Base-by-base conservation (phyloP, 1,284 basidiomycete species). In the Ganoderma sinense region DNA sequence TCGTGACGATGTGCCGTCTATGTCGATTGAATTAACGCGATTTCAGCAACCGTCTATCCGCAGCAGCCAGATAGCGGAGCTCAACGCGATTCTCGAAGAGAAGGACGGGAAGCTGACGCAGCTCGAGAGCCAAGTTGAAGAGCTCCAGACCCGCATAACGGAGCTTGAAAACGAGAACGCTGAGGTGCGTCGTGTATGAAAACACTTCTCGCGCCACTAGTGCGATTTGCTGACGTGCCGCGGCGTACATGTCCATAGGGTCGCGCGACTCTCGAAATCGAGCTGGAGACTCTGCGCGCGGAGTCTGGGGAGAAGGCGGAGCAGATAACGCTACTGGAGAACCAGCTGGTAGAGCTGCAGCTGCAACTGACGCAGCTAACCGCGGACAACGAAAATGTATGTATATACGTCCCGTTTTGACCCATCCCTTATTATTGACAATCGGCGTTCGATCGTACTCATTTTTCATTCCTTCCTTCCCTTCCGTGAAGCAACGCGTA, bases 41-140 rank as follows among this genome's bases (percentile, higher is more conserved):
- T 23, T 39, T 33, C 56, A 18, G 31, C 13, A 29, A 45, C 62
- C 61, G 53, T 45, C 62, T 10, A 41, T 66, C 1, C 60, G 69
- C 40, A 41, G 70, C 31, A 31, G 60, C 18, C 71, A 75, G 61
- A 66, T 74, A 51, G 56, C 51, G 31, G 72, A 73, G 33, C 67
- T 77, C 39, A 70, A 66, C 33, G 55, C 64, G 14, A 58, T 64
- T 14, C 74, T 77, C n/a, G 70, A 71, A 18, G 74, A 74, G 43
- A 76, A 74, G 65, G 61, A 67, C 6, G 70, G 69, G 36, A 58
- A 73, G 63, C 60, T 75, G n/a, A 39, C 53, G 3, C 64, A 71
- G 61, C 68, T 73, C 0, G 71, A 73, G 66, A 20, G 36, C 1
- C 70, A 71, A 48, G 33, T 74, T 20, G 65, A 70, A 53, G 68